Percentiles rank a stretch among this genome's conserved stretches.
phyloP scores from a whole-genome alignment of 2,329 filamentous ascomycete species.

The Zymoseptoria pseudotritici region DNA sequence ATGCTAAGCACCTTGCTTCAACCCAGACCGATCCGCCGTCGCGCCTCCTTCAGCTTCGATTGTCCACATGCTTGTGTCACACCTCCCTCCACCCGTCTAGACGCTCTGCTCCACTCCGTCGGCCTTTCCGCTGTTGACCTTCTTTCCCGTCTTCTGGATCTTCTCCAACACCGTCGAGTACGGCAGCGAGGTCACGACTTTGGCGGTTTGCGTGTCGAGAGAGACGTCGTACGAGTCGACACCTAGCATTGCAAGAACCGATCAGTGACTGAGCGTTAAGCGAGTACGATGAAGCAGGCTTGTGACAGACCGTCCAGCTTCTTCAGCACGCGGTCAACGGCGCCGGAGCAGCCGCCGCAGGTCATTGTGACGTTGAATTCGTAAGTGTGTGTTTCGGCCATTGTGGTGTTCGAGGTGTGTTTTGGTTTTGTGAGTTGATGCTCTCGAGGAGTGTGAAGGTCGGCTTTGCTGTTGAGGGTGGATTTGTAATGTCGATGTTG shows the following conservation, averaged over 20 bases:
- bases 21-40: too few species aligned
- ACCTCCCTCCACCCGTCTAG: not conserved
- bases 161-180: slow-evolving; percentile 79
- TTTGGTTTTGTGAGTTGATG: not conserved
- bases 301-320: slow-evolving; percentile 43
- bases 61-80: not conserved
- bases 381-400: slow-evolving; percentile 75
- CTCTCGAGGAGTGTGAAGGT: not conserved
- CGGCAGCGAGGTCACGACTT: slow-evolving; percentile 62
- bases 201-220: slow-evolving; percentile 77
- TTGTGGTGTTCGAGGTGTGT: slow-evolving; percentile 33
- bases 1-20: too few species aligned
- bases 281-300: not conserved
- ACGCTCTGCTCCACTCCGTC: slow-evolving; percentile 49
- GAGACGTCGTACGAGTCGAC: slow-evolving; percentile 81
- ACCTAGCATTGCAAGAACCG: slow-evolving; percentile 45
- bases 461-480: not conserved
- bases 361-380: slow-evolving; percentile 92
- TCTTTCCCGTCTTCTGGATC: slow-evolving; percentile 94
- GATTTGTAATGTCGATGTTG: not conserved
- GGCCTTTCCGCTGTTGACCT: slow-evolving; percentile 67
- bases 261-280: not conserved
- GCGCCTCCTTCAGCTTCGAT: too few species aligned
- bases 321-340: slow-evolving; percentile 83
- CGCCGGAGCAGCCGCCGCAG: slow-evolving; percentile 93